Evolutionary conservation across 106 monocot species (phyloP).

Genomic region (Dactylorhiza incarnata): DNA sequence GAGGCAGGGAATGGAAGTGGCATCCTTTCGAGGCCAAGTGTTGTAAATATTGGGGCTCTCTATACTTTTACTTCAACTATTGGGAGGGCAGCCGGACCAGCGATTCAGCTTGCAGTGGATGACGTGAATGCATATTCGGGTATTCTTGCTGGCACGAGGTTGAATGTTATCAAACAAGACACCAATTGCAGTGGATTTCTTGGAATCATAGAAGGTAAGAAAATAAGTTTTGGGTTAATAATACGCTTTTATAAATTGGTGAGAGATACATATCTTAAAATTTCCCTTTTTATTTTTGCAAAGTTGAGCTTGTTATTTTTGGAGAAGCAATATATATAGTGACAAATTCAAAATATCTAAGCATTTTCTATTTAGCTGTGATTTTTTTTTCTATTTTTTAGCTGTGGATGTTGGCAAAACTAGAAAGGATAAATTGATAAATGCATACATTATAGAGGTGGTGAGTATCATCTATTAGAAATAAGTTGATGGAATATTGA

Average conservation of each 20-base stretch:
- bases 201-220: conserved; percentile 44
- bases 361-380: too few relatives aligned
- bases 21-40: conserved; percentile 9
- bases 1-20: conserved; percentile 3
- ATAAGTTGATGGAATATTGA: neutral
- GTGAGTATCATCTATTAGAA: neutral
- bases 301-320: too few relatives aligned
- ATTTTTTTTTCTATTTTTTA: too few relatives aligned
- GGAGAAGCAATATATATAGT: too few relatives aligned
- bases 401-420: neutral
- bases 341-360: too few relatives aligned
- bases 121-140: conserved; percentile 34
- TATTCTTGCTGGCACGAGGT: conserved; percentile 27
- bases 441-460: neutral
- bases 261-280: neutral
- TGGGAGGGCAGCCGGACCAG: conserved; percentile 29
- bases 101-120: conserved; percentile 38
- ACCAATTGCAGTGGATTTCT: conserved; percentile 51
- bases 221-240: neutral
- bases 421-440: neutral
- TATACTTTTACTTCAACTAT: conserved; percentile 49
- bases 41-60: conserved; percentile 36
- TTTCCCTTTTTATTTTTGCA: neutral
- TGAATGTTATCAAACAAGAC: conserved; percentile 34
- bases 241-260: neutral